A percentile compares a stretch with the other conserved stretches of the same genome.
These are phyloP conservation scores for Rhizopus microsporus DNA, from an alignment of 371 early-diverging fungal genomes.

Conservation along the genomic window DNA sequence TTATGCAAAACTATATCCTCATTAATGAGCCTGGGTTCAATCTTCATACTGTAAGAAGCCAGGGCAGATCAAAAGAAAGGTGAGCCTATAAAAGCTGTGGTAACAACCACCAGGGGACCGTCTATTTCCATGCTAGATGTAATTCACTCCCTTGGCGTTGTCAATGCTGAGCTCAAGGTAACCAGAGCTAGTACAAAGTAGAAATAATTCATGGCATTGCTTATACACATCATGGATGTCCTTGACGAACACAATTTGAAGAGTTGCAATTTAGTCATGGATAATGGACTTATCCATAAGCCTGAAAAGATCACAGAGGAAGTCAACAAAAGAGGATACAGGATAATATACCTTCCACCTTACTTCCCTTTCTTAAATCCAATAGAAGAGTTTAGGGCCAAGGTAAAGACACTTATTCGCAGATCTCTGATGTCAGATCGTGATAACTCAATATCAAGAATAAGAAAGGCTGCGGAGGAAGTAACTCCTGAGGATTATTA, in stretches of 20 bases:
- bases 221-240: not conserved
- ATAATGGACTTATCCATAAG: too few species aligned
- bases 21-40: constrained; percentile 14
- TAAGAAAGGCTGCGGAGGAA: constrained; percentile 18
- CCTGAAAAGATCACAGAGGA: too few species aligned
- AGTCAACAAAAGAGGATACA: too few species aligned
- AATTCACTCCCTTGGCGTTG: not conserved
- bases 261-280: not conserved
- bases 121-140: not conserved
- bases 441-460: constrained; percentile 13
- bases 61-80: not conserved
- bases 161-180: not conserved
- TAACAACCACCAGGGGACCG: not conserved
- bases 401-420: constrained; percentile 1
- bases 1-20: constrained; percentile 8
- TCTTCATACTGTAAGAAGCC: not conserved
- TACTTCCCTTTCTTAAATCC: too few species aligned
- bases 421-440: not conserved
- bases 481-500: constrained; percentile 18
- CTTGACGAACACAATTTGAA: not conserved
- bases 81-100: not conserved
- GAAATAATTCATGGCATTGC: not conserved
- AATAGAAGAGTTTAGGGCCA: constrained; percentile 8
- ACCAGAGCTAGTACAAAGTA: not conserved
- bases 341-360: too few species aligned